Evolutionary conservation across 768 basidiomycete genomes (phyloP).

Genomic region (Macrocybe gigantea): DNA sequence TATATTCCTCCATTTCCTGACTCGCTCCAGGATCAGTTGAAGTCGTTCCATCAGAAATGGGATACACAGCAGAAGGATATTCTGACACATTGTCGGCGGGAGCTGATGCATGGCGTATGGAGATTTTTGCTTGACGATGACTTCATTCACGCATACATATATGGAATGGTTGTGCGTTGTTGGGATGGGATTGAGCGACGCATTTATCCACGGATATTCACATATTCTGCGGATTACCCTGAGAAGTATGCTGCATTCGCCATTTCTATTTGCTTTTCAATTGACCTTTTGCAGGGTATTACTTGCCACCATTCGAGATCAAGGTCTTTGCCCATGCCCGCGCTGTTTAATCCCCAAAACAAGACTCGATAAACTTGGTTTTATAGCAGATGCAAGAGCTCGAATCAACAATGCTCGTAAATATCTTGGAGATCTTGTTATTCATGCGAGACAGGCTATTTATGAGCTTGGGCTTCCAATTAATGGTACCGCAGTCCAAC

Average conservation of each 20-base stretch:
- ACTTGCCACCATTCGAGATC: constrained; percentile 28
- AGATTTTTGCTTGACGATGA: constrained; percentile 14
- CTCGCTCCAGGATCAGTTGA: background rate
- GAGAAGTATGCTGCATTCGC: constrained; percentile 22
- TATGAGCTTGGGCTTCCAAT: background rate
- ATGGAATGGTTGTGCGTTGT: constrained; percentile 25
- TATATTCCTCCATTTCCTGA: constrained; percentile 19
- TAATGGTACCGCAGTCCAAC: constrained; percentile 9
- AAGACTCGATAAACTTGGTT: constrained; percentile 22
- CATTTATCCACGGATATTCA: constrained; percentile 24
- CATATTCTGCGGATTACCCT: constrained; percentile 30
- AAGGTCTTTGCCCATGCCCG: constrained; percentile 31
- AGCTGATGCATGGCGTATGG: constrained; percentile 29
- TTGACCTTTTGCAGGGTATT: constrained; percentile 15
- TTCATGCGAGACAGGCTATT: background rate
- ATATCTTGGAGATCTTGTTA: background rate
- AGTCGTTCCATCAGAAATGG: background rate
- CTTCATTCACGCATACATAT: constrained; percentile 18
- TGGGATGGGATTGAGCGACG: constrained; percentile 22
- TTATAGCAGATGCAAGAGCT: constrained; percentile 12
- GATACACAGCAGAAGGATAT: background rate
- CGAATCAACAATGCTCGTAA: constrained; percentile 6
- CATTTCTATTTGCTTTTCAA: background rate
- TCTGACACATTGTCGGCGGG: constrained; percentile 24
- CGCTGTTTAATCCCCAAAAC: constrained; percentile 25